Evolutionary conservation across 345 rosid genomes (phyloP).

Genomic region (Geranium brycei): DNA sequence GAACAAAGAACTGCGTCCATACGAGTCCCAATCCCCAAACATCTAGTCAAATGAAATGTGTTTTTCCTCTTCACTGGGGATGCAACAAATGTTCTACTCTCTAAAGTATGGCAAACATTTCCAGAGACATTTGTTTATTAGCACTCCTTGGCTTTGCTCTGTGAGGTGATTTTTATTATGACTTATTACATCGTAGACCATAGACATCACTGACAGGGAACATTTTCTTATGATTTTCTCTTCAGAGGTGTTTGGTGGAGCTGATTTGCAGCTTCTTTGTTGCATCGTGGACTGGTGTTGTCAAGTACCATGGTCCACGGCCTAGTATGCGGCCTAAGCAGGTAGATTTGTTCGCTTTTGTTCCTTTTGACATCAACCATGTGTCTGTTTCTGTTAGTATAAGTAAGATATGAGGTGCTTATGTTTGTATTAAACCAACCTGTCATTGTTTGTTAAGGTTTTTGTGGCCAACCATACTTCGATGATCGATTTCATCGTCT

Average conservation of each 20-base stretch:
- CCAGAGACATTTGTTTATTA: too few relatives aligned
- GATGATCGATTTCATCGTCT: constrained; percentile 91
- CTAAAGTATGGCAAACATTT: too few relatives aligned
- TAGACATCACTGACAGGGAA: too few relatives aligned
- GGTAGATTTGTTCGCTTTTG: constrained; percentile 23
- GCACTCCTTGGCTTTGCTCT: neutral
- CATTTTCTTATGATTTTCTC: neutral
- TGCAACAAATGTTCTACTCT: too few relatives aligned
- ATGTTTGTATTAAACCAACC: neutral
- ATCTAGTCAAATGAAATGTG: too few relatives aligned
- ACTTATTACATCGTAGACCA: too few relatives aligned
- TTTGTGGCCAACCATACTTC: constrained; percentile 98
- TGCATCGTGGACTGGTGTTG: constrained; percentile 98
- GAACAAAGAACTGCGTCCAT: too few relatives aligned
- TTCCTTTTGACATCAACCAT: constrained; percentile 3
- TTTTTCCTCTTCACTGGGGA: too few relatives aligned
- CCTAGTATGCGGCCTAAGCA: constrained; percentile 96
- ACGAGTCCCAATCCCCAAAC: too few relatives aligned
- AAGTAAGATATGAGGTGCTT: neutral
- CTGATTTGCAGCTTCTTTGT: constrained; percentile 97
- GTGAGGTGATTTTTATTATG: neutral
- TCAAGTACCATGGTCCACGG: constrained; percentile 90
- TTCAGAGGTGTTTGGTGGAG: constrained; percentile 88
- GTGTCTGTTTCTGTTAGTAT: neutral
- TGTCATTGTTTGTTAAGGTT: constrained; percentile 43